These are phyloP conservation scores for Paracorniculantispora psalliotae DNA, from an alignment of 2,329 filamentous ascomycete species.

Conservation along the genomic window DNA sequence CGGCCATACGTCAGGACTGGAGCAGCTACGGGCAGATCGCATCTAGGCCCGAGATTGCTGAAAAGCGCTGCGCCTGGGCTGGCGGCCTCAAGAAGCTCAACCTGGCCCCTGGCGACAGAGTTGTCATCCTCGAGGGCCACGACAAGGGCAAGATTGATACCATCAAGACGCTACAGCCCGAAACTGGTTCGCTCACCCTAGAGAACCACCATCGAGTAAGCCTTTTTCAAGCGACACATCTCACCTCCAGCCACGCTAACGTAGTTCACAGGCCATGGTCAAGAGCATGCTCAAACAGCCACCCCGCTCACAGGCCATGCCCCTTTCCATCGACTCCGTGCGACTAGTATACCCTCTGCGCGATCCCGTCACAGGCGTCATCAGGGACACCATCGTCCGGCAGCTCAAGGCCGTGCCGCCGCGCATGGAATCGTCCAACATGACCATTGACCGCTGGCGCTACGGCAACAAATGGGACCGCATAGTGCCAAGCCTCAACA, in stretches of 20 bases:
- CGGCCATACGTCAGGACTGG: conserved; percentile 34
- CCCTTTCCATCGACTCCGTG: conserved; percentile 65
- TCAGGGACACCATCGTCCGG: conserved; percentile 73
- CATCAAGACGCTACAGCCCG: conserved; percentile 53
- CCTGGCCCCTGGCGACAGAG: conserved; percentile 48
- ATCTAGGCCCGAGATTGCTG: conserved; percentile 30
- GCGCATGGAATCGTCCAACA: conserved; percentile 41
- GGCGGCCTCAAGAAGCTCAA: conserved; percentile 43
- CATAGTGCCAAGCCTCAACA: conserved; percentile 65
- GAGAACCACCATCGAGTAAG: conserved; percentile 61
- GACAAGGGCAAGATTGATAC: conserved; percentile 80
- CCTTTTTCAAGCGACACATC: neutral
- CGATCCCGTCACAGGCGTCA: conserved; percentile 58
- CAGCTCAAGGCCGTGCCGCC: conserved; percentile 54
- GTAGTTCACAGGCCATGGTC: conserved; percentile 35
- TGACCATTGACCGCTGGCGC: conserved; percentile 37
- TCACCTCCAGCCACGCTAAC: conserved; percentile 15
- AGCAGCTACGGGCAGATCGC: conserved; percentile 26
- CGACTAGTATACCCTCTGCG: conserved; percentile 75
- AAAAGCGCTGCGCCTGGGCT: conserved; percentile 49
- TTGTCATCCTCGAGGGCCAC: conserved; percentile 71
- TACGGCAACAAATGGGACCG: conserved; percentile 43
- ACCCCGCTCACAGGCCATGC: conserved; percentile 28
- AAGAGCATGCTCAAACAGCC: conserved; percentile 40
- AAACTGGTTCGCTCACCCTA: conserved; percentile 55